Evolutionary conservation across 176 grass and related monocot genomes (phyloP).

Genomic region (Musa troglodytarum): DNA sequence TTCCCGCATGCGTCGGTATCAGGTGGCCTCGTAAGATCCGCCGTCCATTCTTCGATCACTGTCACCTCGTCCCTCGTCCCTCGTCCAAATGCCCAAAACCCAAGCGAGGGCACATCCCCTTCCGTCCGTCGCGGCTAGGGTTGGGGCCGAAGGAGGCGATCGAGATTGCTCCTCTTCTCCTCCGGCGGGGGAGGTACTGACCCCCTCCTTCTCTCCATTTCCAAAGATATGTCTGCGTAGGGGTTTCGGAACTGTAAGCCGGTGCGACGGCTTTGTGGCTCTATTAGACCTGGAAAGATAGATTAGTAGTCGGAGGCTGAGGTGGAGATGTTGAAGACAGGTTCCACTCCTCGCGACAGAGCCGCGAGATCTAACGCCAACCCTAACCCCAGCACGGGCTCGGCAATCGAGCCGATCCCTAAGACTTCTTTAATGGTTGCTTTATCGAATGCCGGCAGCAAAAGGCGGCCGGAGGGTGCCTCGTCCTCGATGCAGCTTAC

Average conservation of each 20-base stretch:
- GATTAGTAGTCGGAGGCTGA: background rate
- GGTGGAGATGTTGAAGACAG: slow-evolving; percentile 10
- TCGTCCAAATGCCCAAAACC: background rate
- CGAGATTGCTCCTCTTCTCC: slow-evolving; percentile 1
- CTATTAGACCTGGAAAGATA: background rate
- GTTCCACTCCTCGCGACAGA: background rate
- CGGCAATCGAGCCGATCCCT: background rate
- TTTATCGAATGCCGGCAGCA: background rate
- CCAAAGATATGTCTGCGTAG: too few species aligned
- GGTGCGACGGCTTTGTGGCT: background rate
- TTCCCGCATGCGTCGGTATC: background rate
- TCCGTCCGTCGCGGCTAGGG: slow-evolving; percentile 10
- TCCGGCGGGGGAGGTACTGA: background rate
- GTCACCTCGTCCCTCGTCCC: too few species aligned
- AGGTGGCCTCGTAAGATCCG: background rate
- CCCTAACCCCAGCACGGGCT: background rate
- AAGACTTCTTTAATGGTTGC: slow-evolving; percentile 1
- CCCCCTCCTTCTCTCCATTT: background rate
- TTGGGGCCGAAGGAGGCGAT: slow-evolving; percentile 4
- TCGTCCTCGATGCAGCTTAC: slow-evolving; percentile 4
- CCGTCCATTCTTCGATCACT: slow-evolving; percentile 8
- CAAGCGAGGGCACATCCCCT: background rate
- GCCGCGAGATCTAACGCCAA: background rate
- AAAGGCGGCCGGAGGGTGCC: slow-evolving; percentile 1
- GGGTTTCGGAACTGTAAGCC: background rate